These are phyloP conservation scores for Rhododendron kiyosumense DNA, from an alignment of 148 eudicot genomes.

Conservation along the genomic window DNA sequence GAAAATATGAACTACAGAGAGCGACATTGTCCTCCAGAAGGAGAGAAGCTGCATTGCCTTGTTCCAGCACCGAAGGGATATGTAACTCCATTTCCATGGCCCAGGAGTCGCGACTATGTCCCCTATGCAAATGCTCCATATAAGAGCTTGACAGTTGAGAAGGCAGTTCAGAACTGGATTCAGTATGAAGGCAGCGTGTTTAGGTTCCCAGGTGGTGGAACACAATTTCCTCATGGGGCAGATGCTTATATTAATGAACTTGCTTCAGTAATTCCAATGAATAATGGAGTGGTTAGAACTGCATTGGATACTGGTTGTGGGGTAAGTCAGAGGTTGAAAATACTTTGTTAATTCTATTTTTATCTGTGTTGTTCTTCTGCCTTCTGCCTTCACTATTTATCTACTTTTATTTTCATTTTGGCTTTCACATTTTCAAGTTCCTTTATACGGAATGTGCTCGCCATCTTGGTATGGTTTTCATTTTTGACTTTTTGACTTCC, in stretches of 20 bases:
- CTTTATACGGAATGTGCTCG: background rate
- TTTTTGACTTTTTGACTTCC: background rate
- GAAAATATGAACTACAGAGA: slow-evolving; percentile 49
- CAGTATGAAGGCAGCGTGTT: slow-evolving; percentile 53
- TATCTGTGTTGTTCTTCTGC: background rate
- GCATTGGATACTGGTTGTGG: slow-evolving; percentile 60
- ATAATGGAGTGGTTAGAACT: slow-evolving; percentile 45
- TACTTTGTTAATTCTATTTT: background rate
- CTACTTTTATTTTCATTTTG: background rate
- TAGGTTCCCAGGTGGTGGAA: slow-evolving; percentile 61
- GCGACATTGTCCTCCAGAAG: slow-evolving; percentile 45
- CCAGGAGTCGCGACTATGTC: slow-evolving; percentile 52
- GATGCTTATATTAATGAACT: slow-evolving; percentile 46
- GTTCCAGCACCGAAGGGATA: slow-evolving; percentile 54
- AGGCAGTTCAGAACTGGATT: slow-evolving; percentile 60
- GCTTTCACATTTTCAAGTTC: background rate
- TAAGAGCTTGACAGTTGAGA: slow-evolving; percentile 52
- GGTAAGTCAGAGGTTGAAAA: slow-evolving; percentile 25
- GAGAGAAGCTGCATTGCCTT: slow-evolving; percentile 35
- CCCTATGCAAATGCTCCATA: slow-evolving; percentile 55
- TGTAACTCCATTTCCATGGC: slow-evolving; percentile 52
- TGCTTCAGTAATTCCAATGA: slow-evolving; percentile 44
- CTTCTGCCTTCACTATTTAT: background rate
- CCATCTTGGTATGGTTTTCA: background rate
- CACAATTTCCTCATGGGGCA: slow-evolving; percentile 57